These are phyloP conservation scores for Acmispon strigosus DNA, from an alignment of 306 rosid species.

Conservation along the genomic window DNA sequence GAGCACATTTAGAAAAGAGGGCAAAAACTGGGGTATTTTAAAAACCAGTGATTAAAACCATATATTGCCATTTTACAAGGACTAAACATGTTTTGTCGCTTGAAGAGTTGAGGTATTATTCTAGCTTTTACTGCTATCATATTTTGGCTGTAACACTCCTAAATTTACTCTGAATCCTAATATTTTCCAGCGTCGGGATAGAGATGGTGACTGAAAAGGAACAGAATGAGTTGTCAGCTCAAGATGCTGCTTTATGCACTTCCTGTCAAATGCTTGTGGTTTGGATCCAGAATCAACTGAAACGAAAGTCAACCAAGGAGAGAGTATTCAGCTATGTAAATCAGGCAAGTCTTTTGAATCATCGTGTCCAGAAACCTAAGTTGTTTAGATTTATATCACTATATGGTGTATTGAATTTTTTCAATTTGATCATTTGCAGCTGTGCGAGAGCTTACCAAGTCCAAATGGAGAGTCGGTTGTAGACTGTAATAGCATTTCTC, in stretches of 20 bases:
- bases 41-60: too few relatives aligned
- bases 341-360: slow-evolving; percentile 44
- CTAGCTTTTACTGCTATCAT: neutral
- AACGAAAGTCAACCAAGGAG: slow-evolving; percentile 52
- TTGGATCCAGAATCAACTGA: slow-evolving; percentile 78
- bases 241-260: slow-evolving; percentile 42
- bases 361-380: neutral
- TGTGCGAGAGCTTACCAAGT: slow-evolving; percentile 75
- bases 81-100: neutral
- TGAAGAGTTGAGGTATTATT: neutral
- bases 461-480: slow-evolving; percentile 69
- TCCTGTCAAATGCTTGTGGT: slow-evolving; percentile 71
- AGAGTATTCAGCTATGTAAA: slow-evolving; percentile 44
- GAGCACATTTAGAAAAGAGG: too few relatives aligned
- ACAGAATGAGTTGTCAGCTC: slow-evolving; percentile 21
- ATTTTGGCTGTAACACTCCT: slow-evolving; percentile 11
- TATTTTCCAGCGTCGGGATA: slow-evolving; percentile 46
- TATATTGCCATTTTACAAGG: too few relatives aligned
- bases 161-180: neutral
- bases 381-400: neutral
- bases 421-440: slow-evolving; percentile 32
- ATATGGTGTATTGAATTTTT: neutral
- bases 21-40: too few relatives aligned
- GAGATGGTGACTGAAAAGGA: slow-evolving; percentile 63
- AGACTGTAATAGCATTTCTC: slow-evolving; percentile 46